Evolutionary conservation across 192 early-diverging fungal species (phyloP), one percentile per base, ranked within the genome.

Genomic region (Phlyctochytrium bullatum): DNA sequence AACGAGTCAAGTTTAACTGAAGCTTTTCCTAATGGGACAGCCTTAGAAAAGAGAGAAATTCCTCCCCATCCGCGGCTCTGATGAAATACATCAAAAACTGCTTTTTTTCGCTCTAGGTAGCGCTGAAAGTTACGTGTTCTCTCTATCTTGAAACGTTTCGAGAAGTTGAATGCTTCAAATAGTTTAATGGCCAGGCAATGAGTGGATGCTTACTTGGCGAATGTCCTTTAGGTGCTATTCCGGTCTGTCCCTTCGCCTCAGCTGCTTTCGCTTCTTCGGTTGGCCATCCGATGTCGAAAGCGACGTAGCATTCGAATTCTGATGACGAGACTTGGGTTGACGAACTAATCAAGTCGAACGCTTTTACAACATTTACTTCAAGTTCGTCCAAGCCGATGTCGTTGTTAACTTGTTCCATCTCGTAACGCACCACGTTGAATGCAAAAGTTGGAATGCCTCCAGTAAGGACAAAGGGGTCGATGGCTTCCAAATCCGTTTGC

Each of bases 281-380:
- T 17, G 88, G 89, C 89, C 89, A 90, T n/a, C 89, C 90, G 14
- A 90, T 53, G 75, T 93, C 90, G 81, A 81, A 93, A 14, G 67
- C 62, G 4, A 91, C 88, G 68, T 79, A 88, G 4, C 81, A 78
- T 4, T 90, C 88, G 52, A 93, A 73, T 51, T 88, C 84, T 59
- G 73, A 65, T 12, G 72, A 61, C 14, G 78, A 71, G 0, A 88
- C 79, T 23, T 83, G 86, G 28, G 4, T 29, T 17, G 52, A 3
- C 2, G 40, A 17, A 2, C 36, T 36, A 3, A 71, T 74, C 29
- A 91, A 40, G 64, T 88, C 84, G 53, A 69, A 78, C 0, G 82
- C 90, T 20, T 78, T 62, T 20, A 82, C 73, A 31, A 93, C 81
- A 3, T 70, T 61, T 6, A 93, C 65, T 27, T 88, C 85, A 76